Evolutionary conservation across 495 filamentous ascomycete species (phyloP), one percentile per base, ranked within the genome.

Genomic region (Trichoderma gamsii): DNA sequence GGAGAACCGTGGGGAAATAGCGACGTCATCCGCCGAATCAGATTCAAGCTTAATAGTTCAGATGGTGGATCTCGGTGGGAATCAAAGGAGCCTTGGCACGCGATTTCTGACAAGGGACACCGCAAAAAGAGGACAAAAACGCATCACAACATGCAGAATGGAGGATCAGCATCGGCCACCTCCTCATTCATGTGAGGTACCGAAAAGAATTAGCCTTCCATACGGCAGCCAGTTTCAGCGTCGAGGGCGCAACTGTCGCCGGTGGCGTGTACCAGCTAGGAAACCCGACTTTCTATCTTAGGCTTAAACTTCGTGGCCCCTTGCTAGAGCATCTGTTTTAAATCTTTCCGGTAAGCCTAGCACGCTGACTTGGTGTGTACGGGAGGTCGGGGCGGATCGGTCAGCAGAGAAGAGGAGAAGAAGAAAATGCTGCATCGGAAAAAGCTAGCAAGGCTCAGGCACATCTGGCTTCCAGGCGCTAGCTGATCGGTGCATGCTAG

Each of bases 21-120:
- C 56, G 56, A 61, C 56, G 56, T 61, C 56, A 61, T 21, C 25
- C 56, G 25, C 49, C 18, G 18, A 52, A 52, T 52, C n/a, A 52
- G 49, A 21, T 52, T 23, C 56, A 25, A n/a, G 51, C 51, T 25
- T 7, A 61, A 61, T 61, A 18, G 16, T 18, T 21, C 27, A 29
- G 25, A 32, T 32, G 56, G 56, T 61, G 56, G 56, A 61, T 13
- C 56, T 13, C 11, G 13, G 56, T 32, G 56, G 56, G 27, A 61
- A 38, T 9, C 35, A 61, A 61, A 13, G 56, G 8, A 5, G 3
- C 49, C 49, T 11, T 52, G 56, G 25, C 25, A 32, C 56, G 56
- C 56, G 13, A 1, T 5, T 59, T 61, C 27, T 61, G 56, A 15
- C 23, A 4, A 32, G 13, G 56, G 12, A 32, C 16, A 21, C 0